Conservation (phyloP, 2,329 filamentous ascomycete species). For the Exutisphaerella laricina region DNA sequence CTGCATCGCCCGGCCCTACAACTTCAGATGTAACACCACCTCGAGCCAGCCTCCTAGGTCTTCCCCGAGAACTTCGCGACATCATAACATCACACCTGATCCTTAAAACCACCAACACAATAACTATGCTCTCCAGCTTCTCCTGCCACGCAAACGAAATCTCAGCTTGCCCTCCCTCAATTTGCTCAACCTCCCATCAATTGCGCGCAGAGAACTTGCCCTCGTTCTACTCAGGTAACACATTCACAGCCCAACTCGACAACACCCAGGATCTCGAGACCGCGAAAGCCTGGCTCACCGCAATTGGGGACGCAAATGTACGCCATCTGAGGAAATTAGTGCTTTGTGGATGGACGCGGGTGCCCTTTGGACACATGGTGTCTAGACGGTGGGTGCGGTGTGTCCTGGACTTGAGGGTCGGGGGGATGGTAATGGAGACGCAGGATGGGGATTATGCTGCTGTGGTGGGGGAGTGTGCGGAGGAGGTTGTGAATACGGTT, state of each 20-base stretch:
- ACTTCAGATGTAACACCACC: no score
- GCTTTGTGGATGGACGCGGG: slow-evolving; percentile 22
- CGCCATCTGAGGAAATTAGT: slow-evolving; percentile 15
- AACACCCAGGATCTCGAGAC: slow-evolving; percentile 16
- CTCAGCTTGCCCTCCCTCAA: slow-evolving; percentile 18
- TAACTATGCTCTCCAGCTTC: slow-evolving; percentile 22
- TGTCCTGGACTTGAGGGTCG: slow-evolving; percentile 20
- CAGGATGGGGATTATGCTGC: slow-evolving; percentile 6
- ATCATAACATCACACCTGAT: slow-evolving; percentile 22
- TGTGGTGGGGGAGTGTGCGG: background rate
- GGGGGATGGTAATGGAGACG: slow-evolving; percentile 10
- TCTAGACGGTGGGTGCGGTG: slow-evolving; percentile 18
- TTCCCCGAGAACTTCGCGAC: slow-evolving; percentile 26
- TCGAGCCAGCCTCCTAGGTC: slow-evolving; percentile 14
- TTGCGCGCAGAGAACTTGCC: slow-evolving; percentile 21
- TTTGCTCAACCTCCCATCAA: slow-evolving; percentile 20
- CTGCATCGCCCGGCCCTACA: background rate
- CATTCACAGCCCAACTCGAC: slow-evolving; percentile 24
- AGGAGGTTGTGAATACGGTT: slow-evolving; percentile 7
- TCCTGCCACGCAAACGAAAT: slow-evolving; percentile 16
- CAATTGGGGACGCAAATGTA: slow-evolving; percentile 20
- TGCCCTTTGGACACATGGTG: slow-evolving; percentile 23
- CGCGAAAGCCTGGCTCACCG: slow-evolving; percentile 19
- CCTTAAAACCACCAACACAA: slow-evolving; percentile 19
- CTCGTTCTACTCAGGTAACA: slow-evolving; percentile 24